A percentile compares a stretch with the other conserved stretches of the same genome.
phyloP scores from a whole-genome alignment of 495 filamentous ascomycete genomes.

The Pseudevernia furfuracea region DNA sequence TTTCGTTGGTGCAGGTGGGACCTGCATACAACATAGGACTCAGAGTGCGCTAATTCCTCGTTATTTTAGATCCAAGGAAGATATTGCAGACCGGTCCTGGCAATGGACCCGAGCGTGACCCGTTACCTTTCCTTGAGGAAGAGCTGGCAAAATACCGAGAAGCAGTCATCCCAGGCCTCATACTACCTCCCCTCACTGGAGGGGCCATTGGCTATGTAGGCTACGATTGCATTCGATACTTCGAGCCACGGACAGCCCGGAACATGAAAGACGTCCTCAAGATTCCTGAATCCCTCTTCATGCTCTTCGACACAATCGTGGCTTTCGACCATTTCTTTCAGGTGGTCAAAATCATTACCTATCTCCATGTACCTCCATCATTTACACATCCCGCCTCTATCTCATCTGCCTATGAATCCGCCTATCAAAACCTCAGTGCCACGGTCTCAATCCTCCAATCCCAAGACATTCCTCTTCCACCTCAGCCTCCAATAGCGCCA shows the following conservation, averaged over 20 bases:
- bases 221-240: constrained; percentile 95
- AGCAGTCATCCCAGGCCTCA: constrained; percentile 68
- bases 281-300: constrained; percentile 90
- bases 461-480: constrained; percentile 68
- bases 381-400: constrained; percentile 43
- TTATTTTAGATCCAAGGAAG: constrained; percentile 61
- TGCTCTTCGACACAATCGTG: constrained; percentile 93
- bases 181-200: constrained; percentile 75
- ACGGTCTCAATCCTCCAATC: constrained; percentile 61
- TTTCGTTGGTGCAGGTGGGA: constrained; percentile 77
- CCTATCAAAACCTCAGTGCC: constrained; percentile 51
- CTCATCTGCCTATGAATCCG: constrained; percentile 55
- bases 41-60: neutral
- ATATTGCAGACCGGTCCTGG: constrained; percentile 80
- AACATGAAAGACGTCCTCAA: constrained; percentile 78
- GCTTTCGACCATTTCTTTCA: constrained; percentile 94
- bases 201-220: constrained; percentile 94
- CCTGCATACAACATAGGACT: constrained; percentile 15
- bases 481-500: constrained; percentile 61
- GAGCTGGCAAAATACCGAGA: constrained; percentile 72
- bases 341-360: constrained; percentile 85
- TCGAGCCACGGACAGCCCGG: constrained; percentile 85
- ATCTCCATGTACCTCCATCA: constrained; percentile 59
- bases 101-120: constrained; percentile 75
- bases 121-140: constrained; percentile 68